Evolutionary conservation across 23 red algal genomes (phyloP), one percentile per base, ranked within the genome.

Genomic region (Gracilariopsis chorda): DNA sequence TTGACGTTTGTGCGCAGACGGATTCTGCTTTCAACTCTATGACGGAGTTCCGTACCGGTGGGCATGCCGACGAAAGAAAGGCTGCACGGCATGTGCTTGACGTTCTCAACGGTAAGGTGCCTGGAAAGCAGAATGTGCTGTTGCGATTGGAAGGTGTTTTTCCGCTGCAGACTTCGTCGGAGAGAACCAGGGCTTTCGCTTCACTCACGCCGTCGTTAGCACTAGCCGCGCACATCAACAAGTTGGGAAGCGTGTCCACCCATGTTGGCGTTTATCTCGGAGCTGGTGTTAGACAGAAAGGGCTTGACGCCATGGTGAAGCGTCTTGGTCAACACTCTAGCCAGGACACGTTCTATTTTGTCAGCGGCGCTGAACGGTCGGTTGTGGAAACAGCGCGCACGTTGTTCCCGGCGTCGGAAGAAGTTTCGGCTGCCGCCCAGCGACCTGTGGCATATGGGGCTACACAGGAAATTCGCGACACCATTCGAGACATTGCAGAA

Each of bases 211-310:
- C 93, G 10, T 95, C 93, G 14, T 57, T 34, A 20, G 82, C 51
- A 24, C 19, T 95, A 42, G 58, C 75, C 16, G 86, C 68, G 30
- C 60, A 67, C 21, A 70, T 95, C 11, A 52, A 57, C 24, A 69
- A 90, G 68, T 48, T 87, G 13, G 81, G 81, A 21, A 27, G 33
- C 4, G 43, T 63, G n/a, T 83, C 78, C 17, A 63, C 83, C n/a
- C 89, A 84, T 51, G 51, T 95, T 1, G 93, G 93, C 24, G 64
- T 95, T 49, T 95, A 89, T 57, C 60, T 95, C 51, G 93, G 93
- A 1, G 39, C 56, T 1, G 77, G 63, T 12, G 46, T 95, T 24
- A 35, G 47, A 12, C 84, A 69, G 12, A 75, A 57, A 9, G 77
- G 64, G 3, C 47, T 95, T 51, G 60, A 80, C 43, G 93, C 84